Evolutionary conservation across 345 rosid genomes (phyloP).

Genomic region (Eucalyptus sp.): DNA sequence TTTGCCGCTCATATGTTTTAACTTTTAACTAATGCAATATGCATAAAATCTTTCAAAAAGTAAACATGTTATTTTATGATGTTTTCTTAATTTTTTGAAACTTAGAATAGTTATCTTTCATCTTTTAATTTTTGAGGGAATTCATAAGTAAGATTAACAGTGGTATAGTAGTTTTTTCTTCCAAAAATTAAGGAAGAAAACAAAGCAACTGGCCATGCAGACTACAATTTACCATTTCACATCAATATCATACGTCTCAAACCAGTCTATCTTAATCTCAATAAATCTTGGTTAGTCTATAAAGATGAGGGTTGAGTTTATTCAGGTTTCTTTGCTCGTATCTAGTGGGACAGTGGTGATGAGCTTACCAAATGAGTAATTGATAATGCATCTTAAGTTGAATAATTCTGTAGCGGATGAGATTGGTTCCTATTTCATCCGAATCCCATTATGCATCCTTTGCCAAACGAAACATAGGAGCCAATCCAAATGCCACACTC

Average conservation of each 20-base stretch:
- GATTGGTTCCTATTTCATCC: neutral
- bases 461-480: neutral
- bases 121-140: neutral
- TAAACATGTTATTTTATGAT: neutral
- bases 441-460: neutral
- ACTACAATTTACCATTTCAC: neutral
- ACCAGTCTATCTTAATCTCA: no score
- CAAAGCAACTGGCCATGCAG: neutral
- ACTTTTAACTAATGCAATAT: neutral
- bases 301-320: neutral
- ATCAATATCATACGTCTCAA: rapidly evolving
- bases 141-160: neutral
- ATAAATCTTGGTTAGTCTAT: neutral
- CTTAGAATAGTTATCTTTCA: neutral
- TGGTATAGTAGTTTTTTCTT: neutral
- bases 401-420: neutral
- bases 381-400: neutral
- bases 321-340: no score
- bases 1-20: neutral
- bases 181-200: neutral
- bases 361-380: neutral
- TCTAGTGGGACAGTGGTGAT: rapidly evolving
- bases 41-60: neutral
- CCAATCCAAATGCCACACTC: neutral
- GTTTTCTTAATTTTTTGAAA: neutral